These are phyloP conservation scores for Populus tomentosa DNA, from an alignment of 441 rosid species.

Conservation along the genomic window DNA sequence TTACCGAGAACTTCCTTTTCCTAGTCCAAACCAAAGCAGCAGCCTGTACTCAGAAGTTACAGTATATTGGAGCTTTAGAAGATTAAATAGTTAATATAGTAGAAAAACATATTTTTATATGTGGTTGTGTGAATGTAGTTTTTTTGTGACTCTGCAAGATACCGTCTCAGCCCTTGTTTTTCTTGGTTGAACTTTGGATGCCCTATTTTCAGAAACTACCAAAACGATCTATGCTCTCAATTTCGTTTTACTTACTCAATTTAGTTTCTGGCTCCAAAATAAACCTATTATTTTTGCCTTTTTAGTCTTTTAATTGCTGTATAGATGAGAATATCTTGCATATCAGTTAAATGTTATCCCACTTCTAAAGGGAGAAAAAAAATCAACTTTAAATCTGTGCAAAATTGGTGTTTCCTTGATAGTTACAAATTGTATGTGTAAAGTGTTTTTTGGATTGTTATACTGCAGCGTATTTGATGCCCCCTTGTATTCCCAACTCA, in stretches of 20 bases:
- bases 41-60: neutral
- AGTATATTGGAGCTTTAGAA: neutral
- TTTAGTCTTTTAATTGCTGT: neutral
- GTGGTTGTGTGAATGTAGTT: neutral
- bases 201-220: neutral
- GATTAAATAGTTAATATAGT: neutral
- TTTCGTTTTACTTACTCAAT: neutral
- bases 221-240: neutral
- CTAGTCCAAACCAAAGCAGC: neutral
- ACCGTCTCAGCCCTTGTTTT: neutral
- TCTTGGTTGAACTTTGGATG: neutral
- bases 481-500: conserved; percentile 32
- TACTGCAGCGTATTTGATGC: conserved; percentile 56
- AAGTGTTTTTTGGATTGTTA: neutral
- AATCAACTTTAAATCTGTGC: neutral
- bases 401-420: neutral
- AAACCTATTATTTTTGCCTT: neutral
- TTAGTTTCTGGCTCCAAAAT: neutral
- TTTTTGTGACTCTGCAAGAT: neutral
- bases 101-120: neutral
- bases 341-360: neutral
- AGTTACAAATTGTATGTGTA: neutral
- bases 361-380: neutral
- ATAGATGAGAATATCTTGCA: neutral
- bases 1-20: neutral